phyloP scores from a whole-genome alignment of 192 early-diverging fungal species.

The Mortierella alpina region DNA sequence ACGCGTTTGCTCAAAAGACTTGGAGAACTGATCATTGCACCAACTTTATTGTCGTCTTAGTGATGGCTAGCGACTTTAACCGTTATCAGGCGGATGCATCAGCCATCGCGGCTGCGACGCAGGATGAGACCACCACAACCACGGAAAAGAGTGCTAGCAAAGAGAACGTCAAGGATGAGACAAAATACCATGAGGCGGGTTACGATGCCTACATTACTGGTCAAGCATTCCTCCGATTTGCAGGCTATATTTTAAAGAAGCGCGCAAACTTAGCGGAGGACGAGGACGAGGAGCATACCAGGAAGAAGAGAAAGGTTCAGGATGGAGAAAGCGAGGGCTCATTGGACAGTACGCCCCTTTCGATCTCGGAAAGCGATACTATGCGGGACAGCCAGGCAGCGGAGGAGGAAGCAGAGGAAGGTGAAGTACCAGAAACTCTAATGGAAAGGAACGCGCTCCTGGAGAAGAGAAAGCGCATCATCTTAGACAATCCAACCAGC shows the following conservation, averaged over 20 bases:
- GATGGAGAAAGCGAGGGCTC: conserved; percentile 4
- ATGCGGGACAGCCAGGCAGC: too few species aligned
- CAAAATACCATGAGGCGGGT: conserved; percentile 88
- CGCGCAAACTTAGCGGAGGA: conserved; percentile 22
- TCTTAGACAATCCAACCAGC: conserved; percentile 38
- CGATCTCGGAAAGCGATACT: too few species aligned
- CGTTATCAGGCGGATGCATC: conserved; percentile 52
- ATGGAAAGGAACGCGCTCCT: conserved; percentile 30
- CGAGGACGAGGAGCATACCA: conserved; percentile 10
- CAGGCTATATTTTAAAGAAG: conserved; percentile 59
- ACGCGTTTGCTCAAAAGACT: too few species aligned
- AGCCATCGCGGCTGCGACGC: background rate
- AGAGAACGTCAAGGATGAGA: conserved; percentile 1
- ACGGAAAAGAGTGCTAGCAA: background rate
- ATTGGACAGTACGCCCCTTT: background rate
- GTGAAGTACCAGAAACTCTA: conserved; percentile 31
- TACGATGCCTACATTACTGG: conserved; percentile 95
- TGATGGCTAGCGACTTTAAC: conserved; percentile 62
- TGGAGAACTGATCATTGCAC: background rate
- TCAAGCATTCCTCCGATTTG: conserved; percentile 77
- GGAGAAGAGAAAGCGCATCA: conserved; percentile 26
- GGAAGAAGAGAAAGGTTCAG: conserved; percentile 28
- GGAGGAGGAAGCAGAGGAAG: conserved; percentile 32
- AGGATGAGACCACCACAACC: background rate
- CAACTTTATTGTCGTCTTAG: conserved; percentile 32